A percentile compares a stretch with the other conserved stretches of the same genome.
Evolutionary conservation across 768 basidiomycete species (phyloP).

Genomic region (Nidularia pulvinata): DNA sequence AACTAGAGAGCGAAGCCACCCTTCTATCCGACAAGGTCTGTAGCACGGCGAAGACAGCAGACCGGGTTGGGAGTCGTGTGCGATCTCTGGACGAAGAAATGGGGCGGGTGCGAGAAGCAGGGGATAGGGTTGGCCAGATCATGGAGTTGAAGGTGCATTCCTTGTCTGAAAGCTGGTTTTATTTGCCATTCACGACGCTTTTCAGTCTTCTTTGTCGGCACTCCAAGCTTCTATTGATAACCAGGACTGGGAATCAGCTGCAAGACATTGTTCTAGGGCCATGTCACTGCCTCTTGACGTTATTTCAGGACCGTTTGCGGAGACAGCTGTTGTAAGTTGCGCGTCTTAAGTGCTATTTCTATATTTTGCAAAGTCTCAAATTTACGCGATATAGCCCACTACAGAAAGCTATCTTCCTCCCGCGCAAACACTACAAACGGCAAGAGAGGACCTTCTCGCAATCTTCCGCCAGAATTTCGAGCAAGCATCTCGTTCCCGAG

Average conservation of each 20-base stretch:
- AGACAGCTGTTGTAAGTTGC: conserved; percentile 77
- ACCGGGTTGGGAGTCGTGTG: conserved; percentile 92
- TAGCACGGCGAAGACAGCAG: conserved; percentile 76
- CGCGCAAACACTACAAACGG: conserved; percentile 73
- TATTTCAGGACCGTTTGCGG: conserved; percentile 83
- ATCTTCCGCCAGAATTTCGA: conserved; percentile 84
- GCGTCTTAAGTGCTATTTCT: neutral
- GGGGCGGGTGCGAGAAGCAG: conserved; percentile 83
- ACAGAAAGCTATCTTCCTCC: conserved; percentile 88
- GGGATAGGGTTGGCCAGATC: conserved; percentile 90
- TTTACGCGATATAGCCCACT: conserved; percentile 66
- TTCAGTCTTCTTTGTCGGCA: conserved; percentile 35
- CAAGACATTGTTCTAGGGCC: conserved; percentile 87
- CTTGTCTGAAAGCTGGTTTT: too few species aligned
- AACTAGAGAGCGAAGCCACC: conserved; percentile 56
- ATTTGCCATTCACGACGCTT: too few species aligned
- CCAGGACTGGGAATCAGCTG: conserved; percentile 96
- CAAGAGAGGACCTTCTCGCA: conserved; percentile 71
- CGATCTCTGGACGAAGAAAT: conserved; percentile 92
- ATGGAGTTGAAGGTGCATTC: conserved; percentile 87
- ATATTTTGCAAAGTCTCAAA: neutral
- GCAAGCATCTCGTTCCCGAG: conserved; percentile 76
- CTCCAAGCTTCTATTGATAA: conserved; percentile 76
- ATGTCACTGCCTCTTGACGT: conserved; percentile 84
- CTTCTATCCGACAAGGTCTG: conserved; percentile 59